These are phyloP conservation scores for Orbilia quercus DNA, from an alignment of 2,329 filamentous ascomycete genomes.

Conservation along the genomic window DNA sequence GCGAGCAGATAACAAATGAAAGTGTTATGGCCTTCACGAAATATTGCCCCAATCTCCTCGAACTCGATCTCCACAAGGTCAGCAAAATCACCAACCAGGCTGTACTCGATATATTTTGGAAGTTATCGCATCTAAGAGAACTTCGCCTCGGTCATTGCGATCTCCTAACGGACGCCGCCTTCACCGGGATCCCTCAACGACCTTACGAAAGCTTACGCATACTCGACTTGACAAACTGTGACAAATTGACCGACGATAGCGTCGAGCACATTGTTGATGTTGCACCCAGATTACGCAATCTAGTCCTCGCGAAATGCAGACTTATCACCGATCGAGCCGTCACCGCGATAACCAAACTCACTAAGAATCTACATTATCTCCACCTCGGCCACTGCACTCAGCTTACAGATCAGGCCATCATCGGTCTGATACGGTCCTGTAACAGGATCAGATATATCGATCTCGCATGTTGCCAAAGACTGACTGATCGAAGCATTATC, in stretches of 20 bases:
- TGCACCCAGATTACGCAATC: conserved; percentile 87
- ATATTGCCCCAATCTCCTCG: conserved; percentile 90
- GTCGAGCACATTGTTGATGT: conserved; percentile 87
- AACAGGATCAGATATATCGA: conserved; percentile 98
- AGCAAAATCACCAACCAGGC: conserved; percentile 82
- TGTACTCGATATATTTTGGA: conserved; percentile 80
- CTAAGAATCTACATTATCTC: conserved; percentile 96
- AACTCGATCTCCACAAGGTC: conserved; percentile 94
- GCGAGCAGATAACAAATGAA: conserved; percentile 81
- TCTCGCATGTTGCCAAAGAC: conserved; percentile 87
- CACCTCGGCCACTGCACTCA: conserved; percentile 92
- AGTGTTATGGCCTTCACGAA: conserved; percentile 86
- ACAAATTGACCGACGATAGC: conserved; percentile 82
- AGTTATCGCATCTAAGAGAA: conserved; percentile 86
- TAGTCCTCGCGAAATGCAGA: conserved; percentile 93
- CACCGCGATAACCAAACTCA: conserved; percentile 79
- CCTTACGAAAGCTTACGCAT: conserved; percentile 90
- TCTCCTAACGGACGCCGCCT: conserved; percentile 86
- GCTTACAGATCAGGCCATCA: conserved; percentile 89
- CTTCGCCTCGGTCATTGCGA: conserved; percentile 86
- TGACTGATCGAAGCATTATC: conserved; percentile 88
- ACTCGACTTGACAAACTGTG: conserved; percentile 89
- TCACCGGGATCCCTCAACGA: conserved; percentile 76
- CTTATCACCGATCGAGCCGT: conserved; percentile 92
- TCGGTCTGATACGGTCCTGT: conserved; percentile 82